phyloP scores from a whole-genome alignment of 768 basidiomycete species.

The Boletus subcaerulescens region DNA sequence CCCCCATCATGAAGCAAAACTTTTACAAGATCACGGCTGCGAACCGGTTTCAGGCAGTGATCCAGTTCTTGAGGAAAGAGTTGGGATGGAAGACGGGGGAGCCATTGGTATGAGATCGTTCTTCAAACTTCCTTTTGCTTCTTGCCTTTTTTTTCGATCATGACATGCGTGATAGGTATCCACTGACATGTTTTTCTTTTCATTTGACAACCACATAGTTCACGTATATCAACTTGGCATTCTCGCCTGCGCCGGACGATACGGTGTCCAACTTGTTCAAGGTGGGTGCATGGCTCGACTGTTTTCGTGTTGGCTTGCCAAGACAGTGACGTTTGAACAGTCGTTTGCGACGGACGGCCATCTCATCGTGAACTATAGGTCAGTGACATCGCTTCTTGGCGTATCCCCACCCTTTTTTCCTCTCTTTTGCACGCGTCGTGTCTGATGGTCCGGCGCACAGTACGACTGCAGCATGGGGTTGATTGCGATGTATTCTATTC shows the following conservation, averaged over 20 bases:
- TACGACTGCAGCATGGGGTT: slow-evolving; percentile 67
- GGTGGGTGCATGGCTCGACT: slow-evolving; percentile 31
- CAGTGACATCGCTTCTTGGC: slow-evolving; percentile 11
- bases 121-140: neutral
- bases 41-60: slow-evolving; percentile 93
- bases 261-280: slow-evolving; percentile 70
- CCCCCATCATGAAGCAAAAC: slow-evolving; percentile 98
- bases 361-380: slow-evolving; percentile 92
- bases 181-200: neutral
- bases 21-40: slow-evolving; percentile 96
- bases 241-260: slow-evolving; percentile 75
- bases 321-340: slow-evolving; percentile 33
- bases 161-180: neutral
- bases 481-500: slow-evolving; percentile 2
- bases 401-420: too few species aligned
- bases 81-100: slow-evolving; percentile 84
- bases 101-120: slow-evolving; percentile 59
- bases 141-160: neutral
- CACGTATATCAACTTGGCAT: slow-evolving; percentile 76
- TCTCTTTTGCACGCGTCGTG: neutral
- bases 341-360: slow-evolving; percentile 87
- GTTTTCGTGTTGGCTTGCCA: neutral
- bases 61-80: slow-evolving; percentile 88
- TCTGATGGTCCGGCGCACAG: slow-evolving; percentile 29
- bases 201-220: slow-evolving; percentile 37